Base-by-base conservation (phyloP, 2,329 filamentous ascomycete genomes). In the Aureobasidium sp. region DNA sequence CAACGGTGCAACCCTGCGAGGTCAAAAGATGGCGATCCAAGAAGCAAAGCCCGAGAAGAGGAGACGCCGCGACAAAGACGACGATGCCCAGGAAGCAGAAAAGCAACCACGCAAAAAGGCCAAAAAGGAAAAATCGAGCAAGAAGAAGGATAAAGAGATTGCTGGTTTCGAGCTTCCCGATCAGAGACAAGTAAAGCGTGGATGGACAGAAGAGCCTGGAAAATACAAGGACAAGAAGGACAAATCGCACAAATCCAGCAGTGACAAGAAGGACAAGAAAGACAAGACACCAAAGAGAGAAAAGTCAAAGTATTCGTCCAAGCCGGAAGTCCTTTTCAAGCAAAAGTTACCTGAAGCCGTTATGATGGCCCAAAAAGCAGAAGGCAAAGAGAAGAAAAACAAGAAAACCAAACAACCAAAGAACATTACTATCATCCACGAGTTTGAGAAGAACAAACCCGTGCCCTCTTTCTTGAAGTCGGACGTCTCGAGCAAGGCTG, bases 301-400 rank as follows among this genome's bases (percentile, higher is more conserved):
- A 65, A 86, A 85, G 69, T 91, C 90, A 6, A 91, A 91, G 73
- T 94, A 90, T 74, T 91, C 88, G 1, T 34, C 66, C 12, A 88
- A 90, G 46, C 84, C 87, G 27, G 92, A 97, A 75, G 88, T 92
- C 67, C 78, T 96, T 17, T 91, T 97, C 77, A 93, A 91, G 75
- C 89, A 90, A 2, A 85, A 86, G 62, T 72, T 97, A 36, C 60
- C 60, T 27, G 60, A 55, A 17, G 23, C 23, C 10, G 57, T 60
- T 27, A 29, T 60, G 32, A 23, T 41, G 29, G 57, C 57, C 2
- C 57, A 60, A 60, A 86, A 85, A 78, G 57, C 76, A 77, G 47
- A 79, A 80, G 64, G 75, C 65, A 72, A 80, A 67, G 85, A 83
- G 67, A 86, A 85, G 68, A 84, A 83, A 71, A 84, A 83, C 66